Evolutionary conservation across 495 filamentous ascomycete genomes (phyloP), one percentile per base, ranked within the genome.

Genomic region (Talaromyces borbonicus): DNA sequence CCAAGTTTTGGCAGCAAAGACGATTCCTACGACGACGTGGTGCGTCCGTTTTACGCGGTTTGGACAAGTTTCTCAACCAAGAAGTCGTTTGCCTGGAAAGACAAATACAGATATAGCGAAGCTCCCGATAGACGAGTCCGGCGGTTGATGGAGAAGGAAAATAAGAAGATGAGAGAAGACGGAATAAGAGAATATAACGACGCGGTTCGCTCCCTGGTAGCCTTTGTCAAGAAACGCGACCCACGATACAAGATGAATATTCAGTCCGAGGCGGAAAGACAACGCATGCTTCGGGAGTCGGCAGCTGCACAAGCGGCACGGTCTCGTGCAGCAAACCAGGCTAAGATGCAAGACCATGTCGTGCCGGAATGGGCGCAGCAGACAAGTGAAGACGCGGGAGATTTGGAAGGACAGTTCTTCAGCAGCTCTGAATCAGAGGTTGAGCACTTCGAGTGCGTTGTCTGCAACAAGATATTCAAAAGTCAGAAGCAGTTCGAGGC

Each of bases 121-220:
- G 90, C 90, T 0, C 88, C 85, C 8, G 92, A 99, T 65, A 80
- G 92, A 42, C 78, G 83, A 29, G 66, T 84, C 20, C 79, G 93
- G 50, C 74, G 93, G 40, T 53, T 87, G 48, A 92, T 97, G 80
- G 93, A 96, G 58, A 95, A 95, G 59, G 90, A 95, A 63, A 99
- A 99, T 61, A 86, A 80, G 52, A 81, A 80, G 33, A 63, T 85
- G n/a, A 74, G 92, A 47, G 87, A 94, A 7, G 84, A 85, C 29
- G 86, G 77, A 1, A 78, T 87, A 23, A 77, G 83, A 32, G 85
- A 95, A 47, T 97, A 90, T 66, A 97, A 95, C 64, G 87, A 95
- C 51, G 83, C 86, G 8, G 90, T 99, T n/a, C 62, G 79, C 36
- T 84, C 83, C 1, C 74, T 99, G 11, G 87, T 97, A 9, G 73